Evolutionary conservation across 345 rosid genomes (phyloP).

Genomic region (Eucalyptus viminalis): DNA sequence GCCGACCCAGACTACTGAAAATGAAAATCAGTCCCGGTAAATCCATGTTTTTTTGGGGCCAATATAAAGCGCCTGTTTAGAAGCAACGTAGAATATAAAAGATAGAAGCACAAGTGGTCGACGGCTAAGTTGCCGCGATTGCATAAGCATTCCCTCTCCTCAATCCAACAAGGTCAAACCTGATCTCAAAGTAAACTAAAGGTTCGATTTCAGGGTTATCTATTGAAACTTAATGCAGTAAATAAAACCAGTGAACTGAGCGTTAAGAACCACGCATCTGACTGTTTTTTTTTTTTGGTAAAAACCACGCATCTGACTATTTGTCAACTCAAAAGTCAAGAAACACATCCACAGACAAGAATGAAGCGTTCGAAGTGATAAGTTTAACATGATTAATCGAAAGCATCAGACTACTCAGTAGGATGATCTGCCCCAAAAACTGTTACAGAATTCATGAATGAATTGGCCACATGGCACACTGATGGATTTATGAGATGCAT

Average conservation of each 20-base stretch:
- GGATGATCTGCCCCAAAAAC: not conserved
- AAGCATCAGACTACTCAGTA: not conserved
- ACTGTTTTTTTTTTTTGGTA: no score
- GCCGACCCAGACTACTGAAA: not conserved
- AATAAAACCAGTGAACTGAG: not conserved
- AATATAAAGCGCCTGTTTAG: not conserved
- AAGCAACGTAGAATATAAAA: not conserved
- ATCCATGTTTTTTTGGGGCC: not conserved
- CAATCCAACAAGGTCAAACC: not conserved
- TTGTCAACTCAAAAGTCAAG: not conserved
- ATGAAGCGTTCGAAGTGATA: not conserved
- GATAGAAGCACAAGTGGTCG: not conserved
- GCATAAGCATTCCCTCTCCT: not conserved
- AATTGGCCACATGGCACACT: not conserved
- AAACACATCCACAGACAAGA: not conserved
- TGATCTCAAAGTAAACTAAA: not conserved
- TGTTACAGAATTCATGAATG: not conserved
- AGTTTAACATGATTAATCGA: not conserved
- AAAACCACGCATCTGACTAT: not conserved
- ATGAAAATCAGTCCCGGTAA: not conserved
- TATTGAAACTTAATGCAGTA: not conserved
- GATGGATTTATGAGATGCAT: no score
- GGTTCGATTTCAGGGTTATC: not conserved
- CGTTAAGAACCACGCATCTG: not conserved
- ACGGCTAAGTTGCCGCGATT: not conserved